Conservation (phyloP, 352 stramenopile species). For the Saprolegnia parasitica region DNA sequence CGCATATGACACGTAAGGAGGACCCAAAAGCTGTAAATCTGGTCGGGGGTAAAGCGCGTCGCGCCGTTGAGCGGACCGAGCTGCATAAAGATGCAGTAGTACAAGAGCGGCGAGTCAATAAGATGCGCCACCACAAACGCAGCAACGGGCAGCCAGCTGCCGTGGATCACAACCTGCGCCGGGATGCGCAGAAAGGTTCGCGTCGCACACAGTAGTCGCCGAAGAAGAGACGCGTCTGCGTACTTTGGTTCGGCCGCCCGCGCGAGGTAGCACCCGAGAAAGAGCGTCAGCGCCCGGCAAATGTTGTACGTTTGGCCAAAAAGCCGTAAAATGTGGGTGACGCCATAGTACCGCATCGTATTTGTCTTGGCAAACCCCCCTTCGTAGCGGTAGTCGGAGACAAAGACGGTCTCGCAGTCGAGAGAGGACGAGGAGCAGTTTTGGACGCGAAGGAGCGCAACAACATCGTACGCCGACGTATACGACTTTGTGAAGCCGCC, state of each 20-base stretch:
- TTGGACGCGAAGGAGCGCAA: neutral
- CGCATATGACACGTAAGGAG: conserved; percentile 7
- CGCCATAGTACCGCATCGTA: conserved; percentile 4
- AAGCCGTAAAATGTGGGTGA: neutral
- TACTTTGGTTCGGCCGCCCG: neutral
- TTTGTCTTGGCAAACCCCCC: neutral
- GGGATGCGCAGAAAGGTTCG: conserved; percentile 1
- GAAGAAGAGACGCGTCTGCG: neutral
- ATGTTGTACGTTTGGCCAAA: conserved; percentile 19
- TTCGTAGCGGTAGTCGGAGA: conserved; percentile 8
- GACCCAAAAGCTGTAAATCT: neutral
- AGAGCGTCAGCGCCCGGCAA: neutral
- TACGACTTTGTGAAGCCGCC: neutral
- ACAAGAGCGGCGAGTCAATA: conserved; percentile 6
- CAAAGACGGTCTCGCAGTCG: neutral
- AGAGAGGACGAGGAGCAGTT: neutral
- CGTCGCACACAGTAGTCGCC: neutral
- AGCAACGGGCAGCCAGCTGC: conserved; percentile 5
- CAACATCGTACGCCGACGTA: neutral
- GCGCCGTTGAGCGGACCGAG: neutral
- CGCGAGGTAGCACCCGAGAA: neutral
- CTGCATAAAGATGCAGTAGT: conserved; percentile 9
- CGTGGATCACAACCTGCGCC: conserved; percentile 6
- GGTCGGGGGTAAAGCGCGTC: neutral
- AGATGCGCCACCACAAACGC: neutral